Base-by-base conservation (phyloP, 2,329 filamentous ascomycete species). In the Ambrosiella xylebori region DNA sequence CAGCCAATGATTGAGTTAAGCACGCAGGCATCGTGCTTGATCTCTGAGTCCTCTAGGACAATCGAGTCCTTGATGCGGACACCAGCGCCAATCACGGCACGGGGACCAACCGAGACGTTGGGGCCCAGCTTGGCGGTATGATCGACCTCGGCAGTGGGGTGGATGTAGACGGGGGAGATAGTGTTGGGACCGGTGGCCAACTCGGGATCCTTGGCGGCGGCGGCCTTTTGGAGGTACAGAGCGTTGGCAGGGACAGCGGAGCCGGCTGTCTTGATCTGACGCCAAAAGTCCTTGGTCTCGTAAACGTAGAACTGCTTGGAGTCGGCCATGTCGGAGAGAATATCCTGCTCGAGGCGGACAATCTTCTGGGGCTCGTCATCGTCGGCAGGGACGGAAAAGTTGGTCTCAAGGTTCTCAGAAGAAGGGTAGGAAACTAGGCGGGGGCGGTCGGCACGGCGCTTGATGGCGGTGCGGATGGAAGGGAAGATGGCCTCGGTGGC, bases 281-380 rank as follows among this genome's bases (percentile, higher is more conserved):
- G 88, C 93, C 93, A 98, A 72, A 98, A 98, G 71, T 97, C 93
- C 75, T 94, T 95, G 64, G 91, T 97, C 76, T 98, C 93, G 70
- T 95, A 86, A 38, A 97, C 93, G 72, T 89, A 97, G 76, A 98
- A 98, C 71, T 93, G 88, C 74, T 95, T 93, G 79, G 82, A 95
- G 72, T 97, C 93, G 61, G 93, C 91, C 66, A 97, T 82, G 67
- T 97, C 91, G 56, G 89, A 86, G 61, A 98, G 79, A 56, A 97
- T 95, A 69, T 98, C 93, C 74, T 97, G 93, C 74, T 98, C 93
- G 59, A 98, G 79, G 57, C 93, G 87, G 64, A 98, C 86, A 54
- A 95, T 88, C 66, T 95, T 84, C 68, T 82, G 91, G 72, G 85
- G 85, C 71, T 79, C 79, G 39, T 88, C 84, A 12, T 87, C 84